Evolutionary conservation across 306 rosid species (phyloP).

Genomic region (Mucuna pruriens): DNA sequence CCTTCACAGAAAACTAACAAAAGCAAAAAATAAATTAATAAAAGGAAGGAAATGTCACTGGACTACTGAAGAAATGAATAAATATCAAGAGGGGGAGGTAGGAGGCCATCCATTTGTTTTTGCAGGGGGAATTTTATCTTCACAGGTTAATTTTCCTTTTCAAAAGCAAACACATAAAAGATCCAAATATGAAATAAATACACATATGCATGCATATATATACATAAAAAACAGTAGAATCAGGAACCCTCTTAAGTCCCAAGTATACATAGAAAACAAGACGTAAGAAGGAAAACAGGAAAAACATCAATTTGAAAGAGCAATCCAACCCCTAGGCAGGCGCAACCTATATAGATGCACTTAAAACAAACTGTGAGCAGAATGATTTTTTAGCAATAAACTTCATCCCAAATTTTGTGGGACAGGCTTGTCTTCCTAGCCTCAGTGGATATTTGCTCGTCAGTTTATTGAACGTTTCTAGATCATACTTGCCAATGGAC

Average conservation of each 20-base stretch:
- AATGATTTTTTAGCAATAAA: background rate
- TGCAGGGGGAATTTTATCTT: conserved; percentile 16
- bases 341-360: background rate
- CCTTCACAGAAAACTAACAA: background rate
- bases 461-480: background rate
- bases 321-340: conserved; percentile 16
- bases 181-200: background rate
- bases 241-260: background rate
- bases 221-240: conserved; percentile 8
- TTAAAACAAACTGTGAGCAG: conserved; percentile 23
- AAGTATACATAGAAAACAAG: background rate
- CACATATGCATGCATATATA: background rate
- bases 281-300: background rate
- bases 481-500: background rate
- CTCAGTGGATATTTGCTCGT: no score
- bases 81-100: background rate
- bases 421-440: conserved; percentile 19
- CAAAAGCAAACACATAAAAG: background rate
- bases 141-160: background rate
- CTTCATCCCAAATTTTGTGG: background rate
- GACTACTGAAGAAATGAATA: conserved; percentile 14
- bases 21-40: conserved; percentile 1
- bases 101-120: background rate
- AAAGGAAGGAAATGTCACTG: conserved; percentile 27
- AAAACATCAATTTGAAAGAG: conserved; percentile 1